A percentile compares a stretch with the other conserved stretches of the same genome.
Evolutionary conservation across 1,284 basidiomycete genomes (phyloP).

Genomic region (Fomitopsis betulina): DNA sequence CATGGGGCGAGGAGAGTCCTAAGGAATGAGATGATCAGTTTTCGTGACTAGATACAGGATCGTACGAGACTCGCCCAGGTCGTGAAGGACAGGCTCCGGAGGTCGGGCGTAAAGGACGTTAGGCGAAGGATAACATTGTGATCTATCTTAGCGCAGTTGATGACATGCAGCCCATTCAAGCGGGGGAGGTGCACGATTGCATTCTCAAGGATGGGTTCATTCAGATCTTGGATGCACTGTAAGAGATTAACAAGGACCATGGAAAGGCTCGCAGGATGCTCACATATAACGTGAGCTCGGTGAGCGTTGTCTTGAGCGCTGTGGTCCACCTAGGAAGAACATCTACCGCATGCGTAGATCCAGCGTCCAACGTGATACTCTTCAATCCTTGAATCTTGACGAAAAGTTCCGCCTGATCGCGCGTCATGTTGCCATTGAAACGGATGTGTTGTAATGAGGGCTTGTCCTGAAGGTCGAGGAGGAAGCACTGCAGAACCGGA

Average conservation of each 20-base stretch:
- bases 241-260: not conserved
- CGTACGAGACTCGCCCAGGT: conserved; percentile 38
- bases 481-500: conserved; percentile 42
- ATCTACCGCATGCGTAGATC: conserved; percentile 58
- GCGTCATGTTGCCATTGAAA: conserved; percentile 43
- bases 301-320: conserved; percentile 37
- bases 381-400: conserved; percentile 37
- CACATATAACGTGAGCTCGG: conserved; percentile 53
- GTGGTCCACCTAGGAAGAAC: conserved; percentile 50
- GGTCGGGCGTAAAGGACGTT: conserved; percentile 40
- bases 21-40: not conserved
- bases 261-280: conserved; percentile 15
- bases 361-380: conserved; percentile 47
- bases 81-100: conserved; percentile 57
- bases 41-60: not conserved
- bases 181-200: conserved; percentile 45
- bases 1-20: conserved; percentile 37
- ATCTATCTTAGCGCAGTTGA: conserved; percentile 52
- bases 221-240: conserved; percentile 53
- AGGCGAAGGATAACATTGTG: conserved; percentile 44
- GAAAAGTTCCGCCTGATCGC: conserved; percentile 42
- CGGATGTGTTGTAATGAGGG: conserved; percentile 42
- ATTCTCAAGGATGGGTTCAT: conserved; percentile 43
- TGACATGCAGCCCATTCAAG: conserved; percentile 51
- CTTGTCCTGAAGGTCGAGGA: conserved; percentile 42